Percentiles rank a stretch among this genome's conserved stretches.
Conservation (phyloP, 805 yeast species). For the Candida easanensis region DNA sequence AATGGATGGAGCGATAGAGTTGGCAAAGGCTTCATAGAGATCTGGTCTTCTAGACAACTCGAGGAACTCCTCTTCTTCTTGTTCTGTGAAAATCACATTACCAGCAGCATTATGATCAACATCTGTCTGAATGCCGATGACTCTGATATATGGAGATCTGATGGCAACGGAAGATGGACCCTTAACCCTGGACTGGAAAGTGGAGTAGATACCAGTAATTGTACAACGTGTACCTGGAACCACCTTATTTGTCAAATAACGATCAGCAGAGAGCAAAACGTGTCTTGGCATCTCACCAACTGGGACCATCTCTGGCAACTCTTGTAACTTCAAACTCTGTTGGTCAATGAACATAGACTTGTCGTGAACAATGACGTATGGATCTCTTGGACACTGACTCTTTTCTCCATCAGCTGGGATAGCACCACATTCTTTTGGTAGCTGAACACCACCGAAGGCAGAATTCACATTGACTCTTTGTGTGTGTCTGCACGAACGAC, state of each 20-base stretch:
- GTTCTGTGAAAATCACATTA: conserved; percentile 68
- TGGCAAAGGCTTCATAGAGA: conserved; percentile 79
- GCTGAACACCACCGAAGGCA: conserved; percentile 66
- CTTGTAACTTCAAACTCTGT: conserved; percentile 90
- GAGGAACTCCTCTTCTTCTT: conserved; percentile 90
- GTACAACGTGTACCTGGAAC: conserved; percentile 96
- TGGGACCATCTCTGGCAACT: conserved; percentile 97
- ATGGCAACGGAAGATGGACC: conserved; percentile 75
- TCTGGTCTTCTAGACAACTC: conserved; percentile 79
- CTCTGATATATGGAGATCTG: conserved; percentile 86
- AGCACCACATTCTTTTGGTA: conserved; percentile 67
- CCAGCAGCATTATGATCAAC: conserved; percentile 67
- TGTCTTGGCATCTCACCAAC: conserved; percentile 99
- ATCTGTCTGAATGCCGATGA: conserved; percentile 83
- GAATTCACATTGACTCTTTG: conserved; percentile 57
- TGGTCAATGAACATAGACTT: conserved; percentile 93
- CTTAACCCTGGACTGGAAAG: conserved; percentile 70
- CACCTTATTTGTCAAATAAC: conserved; percentile 84
- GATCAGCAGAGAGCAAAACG: conserved; percentile 79
- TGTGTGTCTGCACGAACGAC: conserved; percentile 85
- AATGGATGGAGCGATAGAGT: conserved; percentile 93
- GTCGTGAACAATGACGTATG: conserved; percentile 91
- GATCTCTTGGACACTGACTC: conserved; percentile 81
- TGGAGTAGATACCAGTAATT: conserved; percentile 88
- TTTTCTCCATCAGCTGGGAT: conserved; percentile 50